Base-by-base conservation (phyloP, 176 grass and related monocot genomes). In the Oryza officinalis region DNA sequence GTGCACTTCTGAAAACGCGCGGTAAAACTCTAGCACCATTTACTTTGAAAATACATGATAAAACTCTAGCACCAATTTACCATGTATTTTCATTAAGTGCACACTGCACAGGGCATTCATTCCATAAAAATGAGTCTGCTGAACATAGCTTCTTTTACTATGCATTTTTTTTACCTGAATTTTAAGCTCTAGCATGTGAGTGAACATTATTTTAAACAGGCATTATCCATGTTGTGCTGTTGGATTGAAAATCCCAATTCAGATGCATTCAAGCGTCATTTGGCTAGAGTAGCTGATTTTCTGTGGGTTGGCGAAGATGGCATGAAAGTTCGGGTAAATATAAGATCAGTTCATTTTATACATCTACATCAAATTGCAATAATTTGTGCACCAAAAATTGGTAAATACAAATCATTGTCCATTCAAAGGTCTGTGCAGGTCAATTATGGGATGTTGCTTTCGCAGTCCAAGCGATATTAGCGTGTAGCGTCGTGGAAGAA, bases 241-340 rank as follows among this genome's bases (percentile, higher is more conserved):
- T 93, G 82, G 79, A 80, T 89, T 46, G 87, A 90, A 77, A 68
- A 85, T 87, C 83, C 83, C 49, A 84, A 67, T 68, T 88, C 87
- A 82, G 86, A 89, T 41, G 81, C 84, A 80, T 86, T 93, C 76
- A 85, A 93, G 80, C 28, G 28, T 22, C 94, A 96, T 67, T 88
- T 93, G 77, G 83, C 91, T 73, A 93, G 94, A 85, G 30, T 93
- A 43, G 63, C 72, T 72, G 94, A 93, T 87, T 96, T 81, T 26
- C 68, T 93, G 49, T 96, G 94, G 91, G 37, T 96, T 52, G 86
- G 86, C 59, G 94, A 96, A 96, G 94, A 96, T 83, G 94, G 94
- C 47, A 93, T 96, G 94, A 96, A 93, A 89, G 89, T 96, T 76
- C 87, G 84, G 94, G 94, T 96, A 89, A 86, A 80, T 8, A 63